Percentiles rank a stretch among this genome's conserved stretches.
phyloP scores from a whole-genome alignment of 2,329 filamentous ascomycete genomes.

The Diplodia corticola region DNA sequence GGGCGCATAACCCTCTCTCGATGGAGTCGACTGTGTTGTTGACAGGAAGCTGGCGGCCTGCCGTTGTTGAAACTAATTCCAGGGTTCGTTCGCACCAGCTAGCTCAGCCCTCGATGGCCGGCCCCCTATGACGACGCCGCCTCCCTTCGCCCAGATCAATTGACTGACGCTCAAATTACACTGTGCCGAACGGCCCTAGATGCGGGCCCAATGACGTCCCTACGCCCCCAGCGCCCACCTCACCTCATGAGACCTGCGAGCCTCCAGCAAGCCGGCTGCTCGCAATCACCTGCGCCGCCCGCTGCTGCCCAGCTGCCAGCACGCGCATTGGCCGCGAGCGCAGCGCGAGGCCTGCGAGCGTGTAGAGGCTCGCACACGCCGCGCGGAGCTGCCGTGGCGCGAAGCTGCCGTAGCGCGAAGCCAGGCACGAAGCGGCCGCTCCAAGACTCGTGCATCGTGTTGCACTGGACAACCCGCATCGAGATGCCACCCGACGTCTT shows the following conservation, averaged over 20 bases:
- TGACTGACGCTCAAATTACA: slow-evolving; percentile 16
- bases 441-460: too few species aligned
- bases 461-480: slow-evolving; percentile 7
- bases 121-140: slow-evolving; percentile 18
- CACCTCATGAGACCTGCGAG: neutral
- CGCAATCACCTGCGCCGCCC: neutral
- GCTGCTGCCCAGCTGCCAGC: neutral
- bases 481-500: neutral
- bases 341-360: too few species aligned
- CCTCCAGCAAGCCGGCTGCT: neutral
- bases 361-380: neutral
- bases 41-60: neutral
- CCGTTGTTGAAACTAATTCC: neutral
- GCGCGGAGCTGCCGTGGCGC: neutral
- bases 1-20: neutral
- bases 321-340: too few species aligned
- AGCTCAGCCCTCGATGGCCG: neutral
- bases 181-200: neutral
- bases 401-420: neutral
- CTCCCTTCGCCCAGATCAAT: slow-evolving; percentile 11
- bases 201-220: slow-evolving; percentile 17
- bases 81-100: neutral
- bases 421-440: neutral
- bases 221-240: neutral
- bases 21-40: neutral